Evolutionary conservation across 768 basidiomycete genomes (phyloP).

Genomic region (Pisolithus albus): DNA sequence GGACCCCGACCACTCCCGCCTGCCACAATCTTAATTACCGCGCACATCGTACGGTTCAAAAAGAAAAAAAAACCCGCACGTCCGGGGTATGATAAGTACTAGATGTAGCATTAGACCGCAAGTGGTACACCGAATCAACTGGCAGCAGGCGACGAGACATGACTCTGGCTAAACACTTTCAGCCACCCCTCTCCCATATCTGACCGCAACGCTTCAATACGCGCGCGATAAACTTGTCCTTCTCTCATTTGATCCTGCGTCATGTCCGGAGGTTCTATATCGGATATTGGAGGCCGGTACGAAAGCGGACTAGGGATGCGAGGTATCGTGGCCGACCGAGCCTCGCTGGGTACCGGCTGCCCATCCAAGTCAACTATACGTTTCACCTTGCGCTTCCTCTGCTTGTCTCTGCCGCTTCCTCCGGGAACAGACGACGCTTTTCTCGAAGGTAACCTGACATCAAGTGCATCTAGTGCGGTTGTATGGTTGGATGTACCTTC

Average conservation of each 20-base stretch:
- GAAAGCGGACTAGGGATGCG: conserved; percentile 12
- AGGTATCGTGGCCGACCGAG: conserved; percentile 14
- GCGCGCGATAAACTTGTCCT: conserved; percentile 67
- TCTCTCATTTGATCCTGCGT: conserved; percentile 33
- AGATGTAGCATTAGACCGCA: too few relatives aligned
- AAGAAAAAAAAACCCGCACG: too few relatives aligned
- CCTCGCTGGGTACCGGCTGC: conserved; percentile 2
- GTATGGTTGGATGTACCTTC: conserved; percentile 24
- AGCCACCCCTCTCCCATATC: conserved; percentile 91
- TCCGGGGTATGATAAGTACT: too few relatives aligned
- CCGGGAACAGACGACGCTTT: conserved; percentile 41
- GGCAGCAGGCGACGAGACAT: conserved; percentile 15
- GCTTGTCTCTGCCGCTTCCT: conserved; percentile 32
- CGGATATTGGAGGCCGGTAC: conserved; percentile 26
- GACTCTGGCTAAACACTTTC: conserved; percentile 73
- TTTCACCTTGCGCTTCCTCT: conserved; percentile 56
- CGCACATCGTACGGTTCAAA: background rate
- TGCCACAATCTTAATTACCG: too few relatives aligned
- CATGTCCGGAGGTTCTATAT: conserved; percentile 47
- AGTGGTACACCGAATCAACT: conserved; percentile 7
- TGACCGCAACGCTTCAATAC: conserved; percentile 73
- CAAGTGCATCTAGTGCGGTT: background rate
- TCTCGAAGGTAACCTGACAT: conserved; percentile 29
- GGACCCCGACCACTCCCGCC: conserved; percentile 25
- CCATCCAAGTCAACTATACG: conserved; percentile 68